A percentile compares a stretch with the other conserved stretches of the same genome.
Evolutionary conservation across 768 basidiomycete genomes (phyloP).

Genomic region (Lentinula edodes): DNA sequence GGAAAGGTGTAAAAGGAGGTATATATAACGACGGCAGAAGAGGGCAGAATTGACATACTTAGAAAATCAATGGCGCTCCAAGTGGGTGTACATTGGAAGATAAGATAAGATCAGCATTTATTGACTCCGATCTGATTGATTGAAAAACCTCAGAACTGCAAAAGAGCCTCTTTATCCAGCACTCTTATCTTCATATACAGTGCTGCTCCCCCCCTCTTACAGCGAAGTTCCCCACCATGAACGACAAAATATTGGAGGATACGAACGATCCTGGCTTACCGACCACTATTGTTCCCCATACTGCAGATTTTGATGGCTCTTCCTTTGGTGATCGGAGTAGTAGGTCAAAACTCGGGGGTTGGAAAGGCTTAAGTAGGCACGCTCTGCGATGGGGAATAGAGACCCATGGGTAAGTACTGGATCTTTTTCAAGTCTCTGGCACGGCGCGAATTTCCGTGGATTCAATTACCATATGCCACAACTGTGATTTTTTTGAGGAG

Average conservation of each 20-base stretch:
- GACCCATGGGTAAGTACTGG: conserved; percentile 20
- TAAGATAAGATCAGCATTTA: too few species aligned
- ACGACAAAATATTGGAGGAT: background rate
- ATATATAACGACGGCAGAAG: too few species aligned
- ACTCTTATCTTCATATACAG: background rate
- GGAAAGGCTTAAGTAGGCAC: background rate
- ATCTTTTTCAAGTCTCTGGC: background rate
- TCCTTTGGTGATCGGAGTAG: background rate
- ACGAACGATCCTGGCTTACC: background rate
- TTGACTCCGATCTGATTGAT: too few species aligned
- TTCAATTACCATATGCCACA: background rate
- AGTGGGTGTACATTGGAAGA: too few species aligned
- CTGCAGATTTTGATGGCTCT: background rate
- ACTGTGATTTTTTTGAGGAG: background rate
- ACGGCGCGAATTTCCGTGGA: background rate
- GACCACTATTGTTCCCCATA: background rate
- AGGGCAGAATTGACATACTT: too few species aligned
- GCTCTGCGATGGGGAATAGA: conserved; percentile 21
- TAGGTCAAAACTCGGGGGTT: background rate
- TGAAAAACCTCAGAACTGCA: background rate
- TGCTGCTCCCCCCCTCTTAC: too few species aligned
- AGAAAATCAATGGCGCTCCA: too few species aligned
- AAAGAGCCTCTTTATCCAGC: background rate
- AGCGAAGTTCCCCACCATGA: background rate
- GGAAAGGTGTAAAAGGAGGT: too few species aligned